Conservation (phyloP, 2,329 filamentous ascomycete species). For the Ophiostoma montium region DNA sequence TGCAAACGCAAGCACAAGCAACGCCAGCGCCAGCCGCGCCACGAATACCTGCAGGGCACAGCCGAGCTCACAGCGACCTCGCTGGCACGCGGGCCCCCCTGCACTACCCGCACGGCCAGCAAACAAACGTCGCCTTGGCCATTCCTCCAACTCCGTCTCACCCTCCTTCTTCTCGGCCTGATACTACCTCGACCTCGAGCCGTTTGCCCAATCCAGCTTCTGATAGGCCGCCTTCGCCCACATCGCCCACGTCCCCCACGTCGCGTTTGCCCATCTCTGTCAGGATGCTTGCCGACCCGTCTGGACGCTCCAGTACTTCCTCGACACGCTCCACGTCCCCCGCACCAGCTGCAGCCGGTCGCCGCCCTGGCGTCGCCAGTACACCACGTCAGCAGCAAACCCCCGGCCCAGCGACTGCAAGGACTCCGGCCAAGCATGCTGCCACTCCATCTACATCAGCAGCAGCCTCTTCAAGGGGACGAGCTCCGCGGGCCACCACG, state of each 20-base stretch:
- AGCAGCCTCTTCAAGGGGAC: conserved; percentile 19
- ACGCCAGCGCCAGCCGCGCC: not conserved
- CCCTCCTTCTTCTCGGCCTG: conserved; percentile 1
- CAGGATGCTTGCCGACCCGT: conserved; percentile 28
- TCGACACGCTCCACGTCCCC: conserved; percentile 45
- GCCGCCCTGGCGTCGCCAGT: conserved; percentile 2
- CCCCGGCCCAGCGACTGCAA: conserved; percentile 23
- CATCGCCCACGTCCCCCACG: conserved; percentile 19
- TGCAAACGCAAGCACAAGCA: not conserved
- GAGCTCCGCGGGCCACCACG: conserved; percentile 20
- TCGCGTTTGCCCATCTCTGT: conserved; percentile 25
- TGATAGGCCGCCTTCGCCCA: conserved; percentile 13
- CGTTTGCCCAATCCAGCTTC: not conserved
- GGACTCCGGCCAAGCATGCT: conserved; percentile 24
- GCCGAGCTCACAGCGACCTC: conserved; percentile 47
- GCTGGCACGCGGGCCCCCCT: conserved; percentile 13
- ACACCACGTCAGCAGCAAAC: conserved; percentile 26
- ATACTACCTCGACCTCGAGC: not conserved
- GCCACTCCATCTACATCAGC: conserved; percentile 16
- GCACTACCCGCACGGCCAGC: conserved; percentile 1
- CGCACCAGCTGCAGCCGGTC: conserved; percentile 29
- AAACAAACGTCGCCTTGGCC: not conserved
- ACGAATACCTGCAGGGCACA: conserved; percentile 19
- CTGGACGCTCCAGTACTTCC: conserved; percentile 32
- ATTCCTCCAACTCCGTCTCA: conserved; percentile 1